Percentiles rank a stretch among this genome's conserved stretches.
Evolutionary conservation across 1,139 yeast genomes (phyloP).

Genomic region (Diutina siamensis): DNA sequence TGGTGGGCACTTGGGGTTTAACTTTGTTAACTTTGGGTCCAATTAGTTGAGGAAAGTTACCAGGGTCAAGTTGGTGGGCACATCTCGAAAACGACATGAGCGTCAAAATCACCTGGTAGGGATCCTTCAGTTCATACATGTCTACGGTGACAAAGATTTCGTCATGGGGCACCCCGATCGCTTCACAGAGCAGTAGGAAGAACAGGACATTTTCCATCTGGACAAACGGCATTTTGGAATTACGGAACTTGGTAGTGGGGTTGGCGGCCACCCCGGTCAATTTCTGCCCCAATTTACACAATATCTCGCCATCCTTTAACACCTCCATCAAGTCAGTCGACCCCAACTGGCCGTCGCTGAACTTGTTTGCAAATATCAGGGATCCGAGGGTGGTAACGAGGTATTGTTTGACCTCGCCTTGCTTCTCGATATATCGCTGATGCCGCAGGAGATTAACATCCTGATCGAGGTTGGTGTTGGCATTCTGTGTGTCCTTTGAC

Average conservation of each 20-base stretch:
- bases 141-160: constrained; percentile 80
- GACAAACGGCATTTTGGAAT: constrained; percentile 70
- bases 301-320: constrained; percentile 53
- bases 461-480: constrained; percentile 43
- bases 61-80: constrained; percentile 12
- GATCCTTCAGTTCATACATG: constrained; percentile 61
- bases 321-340: constrained; percentile 28
- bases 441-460: constrained; percentile 38
- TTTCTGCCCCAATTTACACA: constrained; percentile 39
- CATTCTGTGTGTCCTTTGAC: constrained; percentile 33
- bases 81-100: constrained; percentile 60
- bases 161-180: constrained; percentile 67
- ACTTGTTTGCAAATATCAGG: constrained; percentile 12
- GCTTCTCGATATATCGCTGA: constrained; percentile 35
- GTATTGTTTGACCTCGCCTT: constrained; percentile 41
- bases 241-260: constrained; percentile 35
- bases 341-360: constrained; percentile 13
- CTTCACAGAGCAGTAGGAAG: constrained; percentile 49
- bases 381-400: constrained; percentile 21
- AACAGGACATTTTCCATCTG: constrained; percentile 83
- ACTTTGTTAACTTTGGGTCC: constrained; percentile 27
- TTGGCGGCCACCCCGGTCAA: constrained; percentile 26
- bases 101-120: constrained; percentile 66
- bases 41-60: constrained; percentile 15
- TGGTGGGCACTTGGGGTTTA: constrained; percentile 27